phyloP scores from a whole-genome alignment of 2,329 filamentous ascomycete species.

The Hypoxylon sp. region DNA sequence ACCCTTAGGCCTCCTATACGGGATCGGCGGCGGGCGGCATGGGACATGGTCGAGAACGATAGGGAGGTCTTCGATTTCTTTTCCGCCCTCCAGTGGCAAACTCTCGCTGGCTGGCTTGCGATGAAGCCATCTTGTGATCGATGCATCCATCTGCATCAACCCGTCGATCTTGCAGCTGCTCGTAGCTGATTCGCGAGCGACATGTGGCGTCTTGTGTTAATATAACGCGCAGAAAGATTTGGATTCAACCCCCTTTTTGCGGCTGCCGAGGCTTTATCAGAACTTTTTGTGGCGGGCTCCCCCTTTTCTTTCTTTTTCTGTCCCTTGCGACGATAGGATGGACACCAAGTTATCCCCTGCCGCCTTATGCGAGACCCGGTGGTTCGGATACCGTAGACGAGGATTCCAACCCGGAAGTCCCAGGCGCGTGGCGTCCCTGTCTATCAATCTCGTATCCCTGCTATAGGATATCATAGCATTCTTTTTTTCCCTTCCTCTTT shows the following conservation, averaged over 20 bases:
- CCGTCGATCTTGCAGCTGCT: constrained; percentile 11
- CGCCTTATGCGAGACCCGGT: constrained; percentile 29
- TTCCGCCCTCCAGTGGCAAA: constrained; percentile 1
- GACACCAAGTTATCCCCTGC: no score
- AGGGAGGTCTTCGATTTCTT: not conserved
- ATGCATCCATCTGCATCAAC: constrained; percentile 13
- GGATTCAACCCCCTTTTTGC: not conserved
- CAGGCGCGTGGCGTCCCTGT: constrained; percentile 31
- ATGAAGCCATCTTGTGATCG: constrained; percentile 4
- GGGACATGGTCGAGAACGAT: constrained; percentile 10
- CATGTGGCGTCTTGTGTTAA: constrained; percentile 1
- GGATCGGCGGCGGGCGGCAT: constrained; percentile 6
- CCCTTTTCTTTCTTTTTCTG: no score
- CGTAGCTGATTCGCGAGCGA: constrained; percentile 18
- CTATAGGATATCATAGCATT: constrained; percentile 10
- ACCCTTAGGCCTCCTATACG: not conserved
- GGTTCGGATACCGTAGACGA: constrained; percentile 28
- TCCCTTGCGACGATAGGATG: constrained; percentile 1
- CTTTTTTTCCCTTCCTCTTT: constrained; percentile 1
- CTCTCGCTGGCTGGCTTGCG: constrained; percentile 8
- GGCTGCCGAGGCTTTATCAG: constrained; percentile 1
- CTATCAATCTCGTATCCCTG: constrained; percentile 12
- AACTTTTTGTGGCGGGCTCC: constrained; percentile 1
- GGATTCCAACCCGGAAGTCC: constrained; percentile 15
- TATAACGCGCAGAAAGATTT: constrained; percentile 6